Percentiles rank a stretch among this genome's conserved stretches.
These are phyloP conservation scores for Aspergillus diversus DNA, from an alignment of 495 filamentous ascomycete species.

Conservation along the genomic window DNA sequence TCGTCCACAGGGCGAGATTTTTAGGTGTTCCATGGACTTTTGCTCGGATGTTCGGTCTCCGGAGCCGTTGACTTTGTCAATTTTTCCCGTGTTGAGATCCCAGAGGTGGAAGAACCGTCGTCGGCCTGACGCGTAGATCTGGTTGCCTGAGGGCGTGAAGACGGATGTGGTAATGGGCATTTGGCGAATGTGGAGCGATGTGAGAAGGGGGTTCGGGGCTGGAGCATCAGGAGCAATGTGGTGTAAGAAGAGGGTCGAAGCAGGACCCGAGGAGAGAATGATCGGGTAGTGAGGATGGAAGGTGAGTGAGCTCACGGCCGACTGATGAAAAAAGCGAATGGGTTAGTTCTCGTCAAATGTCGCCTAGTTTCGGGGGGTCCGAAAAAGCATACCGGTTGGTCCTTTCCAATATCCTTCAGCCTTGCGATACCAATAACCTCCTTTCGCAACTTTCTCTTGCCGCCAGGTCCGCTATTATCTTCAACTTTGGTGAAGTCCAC, in stretches of 20 bases:
- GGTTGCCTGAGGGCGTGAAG: constrained; percentile 61
- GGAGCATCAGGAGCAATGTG: constrained; percentile 79
- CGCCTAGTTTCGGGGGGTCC: neutral
- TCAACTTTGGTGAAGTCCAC: constrained; percentile 55
- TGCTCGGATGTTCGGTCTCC: constrained; percentile 75
- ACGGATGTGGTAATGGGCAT: constrained; percentile 80
- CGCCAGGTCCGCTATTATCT: constrained; percentile 38
- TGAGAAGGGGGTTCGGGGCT: constrained; percentile 80
- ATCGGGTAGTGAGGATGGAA: constrained; percentile 91
- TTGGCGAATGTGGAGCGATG: constrained; percentile 80
- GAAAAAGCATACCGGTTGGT: constrained; percentile 55
- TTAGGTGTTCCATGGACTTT: constrained; percentile 87
- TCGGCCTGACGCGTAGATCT: constrained; percentile 81
- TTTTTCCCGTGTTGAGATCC: constrained; percentile 77
- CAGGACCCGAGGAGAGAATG: constrained; percentile 82
- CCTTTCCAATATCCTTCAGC: constrained; percentile 63
- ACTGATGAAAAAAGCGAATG: constrained; percentile 43
- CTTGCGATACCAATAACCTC: constrained; percentile 86
- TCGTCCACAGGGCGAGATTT: constrained; percentile 79
- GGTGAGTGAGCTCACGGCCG: constrained; percentile 76
- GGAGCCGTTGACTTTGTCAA: constrained; percentile 81
- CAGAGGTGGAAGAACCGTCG: constrained; percentile 93
- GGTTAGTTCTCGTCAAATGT: constrained; percentile 26
- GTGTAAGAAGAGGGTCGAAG: constrained; percentile 84
- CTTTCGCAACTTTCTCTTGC: constrained; percentile 71